Conservation (phyloP, 2,329 filamentous ascomycete genomes). For the Boeremia exigua region DNA sequence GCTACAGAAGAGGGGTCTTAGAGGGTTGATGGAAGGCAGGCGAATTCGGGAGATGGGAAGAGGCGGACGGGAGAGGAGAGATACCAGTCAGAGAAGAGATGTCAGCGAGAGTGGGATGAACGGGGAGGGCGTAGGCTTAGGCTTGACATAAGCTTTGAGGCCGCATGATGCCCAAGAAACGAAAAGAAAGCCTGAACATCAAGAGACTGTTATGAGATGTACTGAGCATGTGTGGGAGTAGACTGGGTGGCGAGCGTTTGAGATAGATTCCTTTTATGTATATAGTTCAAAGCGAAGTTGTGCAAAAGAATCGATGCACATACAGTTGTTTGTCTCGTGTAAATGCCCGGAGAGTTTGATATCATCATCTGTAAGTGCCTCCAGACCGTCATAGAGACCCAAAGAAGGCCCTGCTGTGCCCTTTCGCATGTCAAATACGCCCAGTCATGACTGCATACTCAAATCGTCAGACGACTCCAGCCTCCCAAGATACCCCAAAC, state of each 20-base stretch:
- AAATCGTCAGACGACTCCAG: too few relatives aligned
- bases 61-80: conserved; percentile 25
- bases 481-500: too few relatives aligned
- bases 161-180: background rate
- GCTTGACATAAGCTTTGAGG: background rate
- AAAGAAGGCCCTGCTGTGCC: too few relatives aligned
- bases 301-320: background rate
- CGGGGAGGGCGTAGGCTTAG: conserved; percentile 16
- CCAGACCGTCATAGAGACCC: too few relatives aligned
- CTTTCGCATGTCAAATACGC: too few relatives aligned
- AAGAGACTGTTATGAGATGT: background rate
- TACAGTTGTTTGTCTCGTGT: too few relatives aligned
- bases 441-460: too few relatives aligned
- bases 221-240: conserved; percentile 6
- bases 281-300: conserved; percentile 4
- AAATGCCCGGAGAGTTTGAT: too few relatives aligned
- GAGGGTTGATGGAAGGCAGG: conserved; percentile 93
- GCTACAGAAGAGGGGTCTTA: conserved; percentile 87
- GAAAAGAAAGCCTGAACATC: background rate
- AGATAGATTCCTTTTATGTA: conserved; percentile 14
- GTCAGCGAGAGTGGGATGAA: conserved; percentile 6
- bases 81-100: conserved; percentile 9
- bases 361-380: too few relatives aligned
- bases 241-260: background rate
- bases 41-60: conserved; percentile 76